These are phyloP conservation scores for Clonostachys sp. DNA, from an alignment of 2,329 filamentous ascomycete genomes.

Conservation along the genomic window DNA sequence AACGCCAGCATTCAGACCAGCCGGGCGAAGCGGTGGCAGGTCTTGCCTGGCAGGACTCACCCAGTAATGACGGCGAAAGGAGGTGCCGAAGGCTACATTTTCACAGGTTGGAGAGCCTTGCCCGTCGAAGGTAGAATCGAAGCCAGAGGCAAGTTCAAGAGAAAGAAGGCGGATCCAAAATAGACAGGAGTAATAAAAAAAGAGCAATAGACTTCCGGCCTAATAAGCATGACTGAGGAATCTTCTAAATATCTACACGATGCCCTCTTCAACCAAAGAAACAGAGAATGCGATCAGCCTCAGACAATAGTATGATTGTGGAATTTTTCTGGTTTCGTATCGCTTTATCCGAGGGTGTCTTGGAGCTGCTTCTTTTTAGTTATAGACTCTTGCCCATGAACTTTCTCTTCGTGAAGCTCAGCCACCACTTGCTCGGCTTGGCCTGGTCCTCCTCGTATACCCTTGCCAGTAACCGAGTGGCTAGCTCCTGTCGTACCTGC, in stretches of 20 bases:
- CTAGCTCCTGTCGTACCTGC: conserved; percentile 91
- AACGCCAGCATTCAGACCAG: conserved; percentile 78
- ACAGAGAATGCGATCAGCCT: background rate
- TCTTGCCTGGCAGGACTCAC: conserved; percentile 86
- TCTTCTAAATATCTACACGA: background rate
- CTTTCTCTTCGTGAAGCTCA: conserved; percentile 98
- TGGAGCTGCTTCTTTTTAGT: conserved; percentile 3
- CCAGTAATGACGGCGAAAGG: conserved; percentile 88
- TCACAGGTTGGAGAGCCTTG: conserved; percentile 76
- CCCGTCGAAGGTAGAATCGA: conserved; percentile 77
- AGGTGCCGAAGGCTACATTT: conserved; percentile 85
- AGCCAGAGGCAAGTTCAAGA: conserved; percentile 75
- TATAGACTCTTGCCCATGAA: conserved; percentile 96
- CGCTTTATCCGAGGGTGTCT: background rate
- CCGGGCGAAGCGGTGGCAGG: conserved; percentile 79
- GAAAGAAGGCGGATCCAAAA: conserved; percentile 50
- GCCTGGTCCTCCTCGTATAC: conserved; percentile 80
- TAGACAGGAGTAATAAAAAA: background rate
- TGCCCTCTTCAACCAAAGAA: background rate
- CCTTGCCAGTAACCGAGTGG: conserved; percentile 73
- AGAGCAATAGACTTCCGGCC: too few species aligned
- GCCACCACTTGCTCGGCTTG: conserved; percentile 83
- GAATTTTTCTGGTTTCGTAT: background rate
- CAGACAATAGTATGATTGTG: background rate
- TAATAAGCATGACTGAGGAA: background rate